Evolutionary conservation across 768 basidiomycete genomes (phyloP).

Genomic region (Pulveroboletus frians): DNA sequence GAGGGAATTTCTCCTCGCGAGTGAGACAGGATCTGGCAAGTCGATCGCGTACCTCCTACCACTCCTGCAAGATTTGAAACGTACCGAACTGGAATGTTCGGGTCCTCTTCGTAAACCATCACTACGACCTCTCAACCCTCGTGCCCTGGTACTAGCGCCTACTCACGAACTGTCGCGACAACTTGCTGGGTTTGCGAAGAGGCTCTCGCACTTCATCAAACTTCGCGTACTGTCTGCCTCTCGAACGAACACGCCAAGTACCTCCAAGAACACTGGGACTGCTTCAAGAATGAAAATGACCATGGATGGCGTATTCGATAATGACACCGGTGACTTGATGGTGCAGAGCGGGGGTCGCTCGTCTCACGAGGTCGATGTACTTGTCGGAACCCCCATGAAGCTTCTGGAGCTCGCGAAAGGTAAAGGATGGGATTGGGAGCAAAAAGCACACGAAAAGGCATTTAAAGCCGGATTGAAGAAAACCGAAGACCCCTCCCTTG

Average conservation of each 20-base stretch:
- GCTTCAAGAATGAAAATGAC: conserved; percentile 45
- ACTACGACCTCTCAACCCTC: conserved; percentile 48
- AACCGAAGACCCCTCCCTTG: conserved; percentile 23
- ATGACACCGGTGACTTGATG: conserved; percentile 27
- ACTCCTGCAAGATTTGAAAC: conserved; percentile 72
- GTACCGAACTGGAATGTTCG: conserved; percentile 41
- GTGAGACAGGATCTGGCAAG: conserved; percentile 90
- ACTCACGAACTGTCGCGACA: conserved; percentile 89
- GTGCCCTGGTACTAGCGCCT: conserved; percentile 77
- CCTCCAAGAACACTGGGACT: conserved; percentile 29
- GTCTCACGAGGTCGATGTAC: conserved; percentile 41
- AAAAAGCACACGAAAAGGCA: conserved; percentile 24
- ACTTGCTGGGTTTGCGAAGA: conserved; percentile 68
- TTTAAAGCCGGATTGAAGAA: conserved; percentile 21
- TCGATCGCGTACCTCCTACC: conserved; percentile 88
- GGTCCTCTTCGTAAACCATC: conserved; percentile 6
- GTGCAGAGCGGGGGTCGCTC: conserved; percentile 18
- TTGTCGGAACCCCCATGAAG: conserved; percentile 64
- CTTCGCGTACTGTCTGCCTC: conserved; percentile 72
- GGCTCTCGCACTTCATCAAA: conserved; percentile 67
- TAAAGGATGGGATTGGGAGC: conserved; percentile 47
- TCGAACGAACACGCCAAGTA: conserved; percentile 44
- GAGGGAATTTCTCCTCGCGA: conserved; percentile 64
- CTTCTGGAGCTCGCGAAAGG: conserved; percentile 56
- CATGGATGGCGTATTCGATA: conserved; percentile 16